Base-by-base conservation (phyloP, 78 protist species). In the Polysphondylium violaceum region DNA sequence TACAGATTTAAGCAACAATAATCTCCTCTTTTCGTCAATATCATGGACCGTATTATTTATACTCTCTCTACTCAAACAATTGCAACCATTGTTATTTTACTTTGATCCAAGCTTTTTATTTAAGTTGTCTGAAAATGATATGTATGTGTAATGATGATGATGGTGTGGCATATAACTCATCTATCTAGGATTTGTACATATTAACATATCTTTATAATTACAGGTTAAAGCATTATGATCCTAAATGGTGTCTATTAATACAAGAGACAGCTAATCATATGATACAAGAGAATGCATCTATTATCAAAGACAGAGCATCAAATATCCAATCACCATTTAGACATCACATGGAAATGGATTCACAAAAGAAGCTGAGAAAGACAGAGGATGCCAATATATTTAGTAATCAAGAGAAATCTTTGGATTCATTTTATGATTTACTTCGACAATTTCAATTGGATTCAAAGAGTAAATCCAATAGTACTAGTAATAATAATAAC, bases 341-440 rank as follows among this genome's bases (percentile, higher is more conserved):
- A 43, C n/a, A n/a, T n/a, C n/a, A n/a, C n/a, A 50, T 27, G 11
- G 90, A 83, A 63, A 47, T 58, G 53, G 63, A 64, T 64, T 53
- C 29, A 40, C 88, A 79, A 33, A 79, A 79, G 25, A 79, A 31
- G 27, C 35, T 79, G 12, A 64, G 76, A n/a, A 69, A 83, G 47
- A 6, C 69, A 44, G 79, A 67, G 63, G 78, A 83, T 31, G 29
- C 23, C 2, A 23, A 50, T n/a, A 77, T 51, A 29, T 14, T 29
- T 8, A 67, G 61, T 36, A 83, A 69, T 43, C 58, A 61, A 56
- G 74, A 83, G 41, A 83, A 83, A 61, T 69, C 68, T n/a, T 50
- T 69, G 1, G 90, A 83, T 43, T 44, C 47, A 25, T 83, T 83
- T 56, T 27, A 69, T 40, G 90, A 83, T 11, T 29, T 83, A 23